Evolutionary conservation across 495 filamentous ascomycete species (phyloP).

Genomic region (Penicillium daleae): DNA sequence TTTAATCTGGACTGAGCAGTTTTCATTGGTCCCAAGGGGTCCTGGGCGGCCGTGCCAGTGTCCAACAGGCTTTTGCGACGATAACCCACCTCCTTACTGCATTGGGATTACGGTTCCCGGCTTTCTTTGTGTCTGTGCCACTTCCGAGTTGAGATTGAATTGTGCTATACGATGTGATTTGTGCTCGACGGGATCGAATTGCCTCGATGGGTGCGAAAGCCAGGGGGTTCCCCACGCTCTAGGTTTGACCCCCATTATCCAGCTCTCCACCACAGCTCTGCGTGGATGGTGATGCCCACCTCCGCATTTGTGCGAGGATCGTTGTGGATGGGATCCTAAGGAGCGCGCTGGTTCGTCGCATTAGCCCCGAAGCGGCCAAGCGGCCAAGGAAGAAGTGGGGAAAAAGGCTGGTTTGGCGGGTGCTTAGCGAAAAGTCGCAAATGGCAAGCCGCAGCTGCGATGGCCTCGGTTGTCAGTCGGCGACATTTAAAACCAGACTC

Average conservation of each 20-base stretch:
- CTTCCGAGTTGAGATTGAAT: neutral
- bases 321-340: conserved; percentile 4
- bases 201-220: conserved; percentile 5
- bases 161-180: neutral
- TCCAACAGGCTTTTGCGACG: neutral
- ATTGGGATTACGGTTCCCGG: conserved; percentile 20
- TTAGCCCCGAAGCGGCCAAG: conserved; percentile 2
- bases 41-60: neutral
- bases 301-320: conserved; percentile 13
- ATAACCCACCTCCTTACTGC: conserved; percentile 9
- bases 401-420: conserved; percentile 1
- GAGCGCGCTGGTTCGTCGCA: conserved; percentile 1
- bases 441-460: neutral
- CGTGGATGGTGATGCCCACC: neutral
- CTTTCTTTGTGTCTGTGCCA: neutral
- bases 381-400: conserved; percentile 12
- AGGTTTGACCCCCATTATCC: no score
- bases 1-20: neutral
- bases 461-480: conserved; percentile 5
- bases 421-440: conserved; percentile 20
- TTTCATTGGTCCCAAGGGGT: neutral
- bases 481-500: conserved; percentile 2
- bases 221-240: neutral
- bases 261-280: no score
- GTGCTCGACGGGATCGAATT: conserved; percentile 9